Evolutionary conservation across 768 basidiomycete genomes (phyloP).

Genomic region (Tylopilus subfusipes): DNA sequence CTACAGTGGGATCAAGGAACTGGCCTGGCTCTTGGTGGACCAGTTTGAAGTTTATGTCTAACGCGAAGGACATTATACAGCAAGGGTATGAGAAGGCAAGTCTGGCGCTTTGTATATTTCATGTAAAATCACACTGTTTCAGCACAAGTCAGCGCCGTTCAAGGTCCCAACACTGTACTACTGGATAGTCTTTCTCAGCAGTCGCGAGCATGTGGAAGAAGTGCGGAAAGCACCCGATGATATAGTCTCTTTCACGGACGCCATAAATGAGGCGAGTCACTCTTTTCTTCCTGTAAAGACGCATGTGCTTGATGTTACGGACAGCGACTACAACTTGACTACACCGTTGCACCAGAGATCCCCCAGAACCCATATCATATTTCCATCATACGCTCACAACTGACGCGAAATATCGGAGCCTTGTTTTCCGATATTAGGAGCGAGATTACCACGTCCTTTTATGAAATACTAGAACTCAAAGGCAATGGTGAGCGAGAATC

Average conservation of each 20-base stretch:
- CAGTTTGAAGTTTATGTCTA: neutral
- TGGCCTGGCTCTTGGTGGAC: neutral
- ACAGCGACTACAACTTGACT: neutral
- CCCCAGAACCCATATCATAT: neutral
- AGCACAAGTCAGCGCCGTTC: neutral
- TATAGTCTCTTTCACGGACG: neutral
- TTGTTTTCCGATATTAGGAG: neutral
- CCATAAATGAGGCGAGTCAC: neutral
- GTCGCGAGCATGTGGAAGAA: neutral
- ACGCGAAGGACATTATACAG: constrained; percentile 21
- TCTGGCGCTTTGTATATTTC: neutral
- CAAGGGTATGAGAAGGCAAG: constrained; percentile 33
- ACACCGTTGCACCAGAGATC: neutral
- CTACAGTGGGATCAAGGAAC: neutral
- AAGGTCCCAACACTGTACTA: neutral
- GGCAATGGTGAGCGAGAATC: neutral
- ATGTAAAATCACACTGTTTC: neutral
- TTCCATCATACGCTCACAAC: neutral
- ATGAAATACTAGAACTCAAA: neutral
- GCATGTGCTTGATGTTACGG: neutral
- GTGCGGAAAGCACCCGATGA: neutral
- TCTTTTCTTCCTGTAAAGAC: neutral
- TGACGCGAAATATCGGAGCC: neutral
- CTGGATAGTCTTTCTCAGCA: neutral
- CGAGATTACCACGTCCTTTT: neutral